Conservation (phyloP, 1,284 basidiomycete genomes). For the Wolfiporia cocos region DNA sequence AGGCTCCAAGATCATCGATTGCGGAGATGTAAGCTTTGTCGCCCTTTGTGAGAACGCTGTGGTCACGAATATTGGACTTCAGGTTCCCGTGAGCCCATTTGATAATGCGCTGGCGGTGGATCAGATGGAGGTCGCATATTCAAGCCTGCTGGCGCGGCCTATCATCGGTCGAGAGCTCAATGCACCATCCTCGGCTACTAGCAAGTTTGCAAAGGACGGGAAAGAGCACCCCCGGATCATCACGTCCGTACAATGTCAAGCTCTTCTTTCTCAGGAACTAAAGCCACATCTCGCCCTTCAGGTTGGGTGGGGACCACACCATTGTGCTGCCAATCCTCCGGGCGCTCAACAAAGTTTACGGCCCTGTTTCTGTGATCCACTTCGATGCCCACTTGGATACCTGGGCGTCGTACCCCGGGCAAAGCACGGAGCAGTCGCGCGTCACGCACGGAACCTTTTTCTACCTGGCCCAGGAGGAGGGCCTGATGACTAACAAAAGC, state of each 20-base stretch:
- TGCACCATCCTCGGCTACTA: slow-evolving; percentile 6
- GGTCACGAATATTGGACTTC: background rate
- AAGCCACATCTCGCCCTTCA: slow-evolving; percentile 18
- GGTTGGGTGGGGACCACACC: slow-evolving; percentile 76
- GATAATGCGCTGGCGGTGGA: slow-evolving; percentile 74
- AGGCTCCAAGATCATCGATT: slow-evolving; percentile 64
- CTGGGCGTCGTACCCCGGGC: slow-evolving; percentile 53
- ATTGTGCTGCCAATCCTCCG: slow-evolving; percentile 75
- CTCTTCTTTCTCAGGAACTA: background rate
- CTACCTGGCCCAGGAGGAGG: slow-evolving; percentile 65
- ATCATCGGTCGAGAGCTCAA: slow-evolving; percentile 28
- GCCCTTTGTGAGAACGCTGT: background rate
- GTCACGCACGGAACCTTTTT: slow-evolving; percentile 79
- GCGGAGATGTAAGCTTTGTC: slow-evolving; percentile 57
- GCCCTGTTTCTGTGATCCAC: slow-evolving; percentile 74
- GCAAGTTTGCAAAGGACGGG: slow-evolving; percentile 43
- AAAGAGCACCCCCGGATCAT: slow-evolving; percentile 62
- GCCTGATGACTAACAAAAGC: slow-evolving; percentile 64
- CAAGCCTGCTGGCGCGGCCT: slow-evolving; percentile 54
- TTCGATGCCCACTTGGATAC: slow-evolving; percentile 76
- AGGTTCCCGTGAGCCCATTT: slow-evolving; percentile 68
- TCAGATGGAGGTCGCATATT: slow-evolving; percentile 75
- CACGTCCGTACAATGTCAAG: slow-evolving; percentile 33
- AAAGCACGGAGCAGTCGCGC: slow-evolving; percentile 50
- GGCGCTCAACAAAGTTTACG: slow-evolving; percentile 65